Conservation (phyloP, 495 filamentous ascomycete genomes). For the Evernia prunastri region DNA sequence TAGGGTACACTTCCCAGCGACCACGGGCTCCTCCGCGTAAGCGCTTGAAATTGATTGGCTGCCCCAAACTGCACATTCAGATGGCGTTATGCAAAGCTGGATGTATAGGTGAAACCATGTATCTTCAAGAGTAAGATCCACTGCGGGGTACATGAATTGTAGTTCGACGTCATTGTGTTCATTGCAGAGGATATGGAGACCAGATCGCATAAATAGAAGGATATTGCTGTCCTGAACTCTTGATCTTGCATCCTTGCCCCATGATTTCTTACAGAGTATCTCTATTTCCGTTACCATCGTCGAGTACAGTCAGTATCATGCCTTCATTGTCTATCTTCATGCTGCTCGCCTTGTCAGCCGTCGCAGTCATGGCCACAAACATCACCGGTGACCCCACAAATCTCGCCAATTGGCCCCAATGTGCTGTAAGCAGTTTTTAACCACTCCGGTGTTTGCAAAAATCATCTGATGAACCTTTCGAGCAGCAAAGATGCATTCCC, state of each 20-base stretch:
- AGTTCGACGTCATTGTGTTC: neutral
- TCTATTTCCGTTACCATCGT: neutral
- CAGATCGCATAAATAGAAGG: neutral
- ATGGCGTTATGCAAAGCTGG: neutral
- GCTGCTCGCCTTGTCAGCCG: slow-evolving; percentile 1
- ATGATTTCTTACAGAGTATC: neutral
- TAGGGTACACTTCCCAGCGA: neutral
- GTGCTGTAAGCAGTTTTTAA: slow-evolving; percentile 2
- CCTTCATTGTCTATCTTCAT: slow-evolving; percentile 7
- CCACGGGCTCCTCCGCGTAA: neutral
- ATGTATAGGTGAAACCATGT: neutral
- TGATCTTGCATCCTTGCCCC: neutral
- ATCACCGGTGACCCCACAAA: slow-evolving; percentile 18
- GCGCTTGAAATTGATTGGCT: neutral
- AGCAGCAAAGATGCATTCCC: slow-evolving; percentile 4
- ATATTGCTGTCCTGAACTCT: too few relatives aligned
- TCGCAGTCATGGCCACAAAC: slow-evolving; percentile 4
- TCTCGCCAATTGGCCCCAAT: slow-evolving; percentile 15
- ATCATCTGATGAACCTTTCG: neutral
- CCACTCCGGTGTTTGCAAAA: neutral
- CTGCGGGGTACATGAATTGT: neutral
- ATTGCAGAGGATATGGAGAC: too few relatives aligned
- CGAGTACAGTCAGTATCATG: slow-evolving; percentile 33
- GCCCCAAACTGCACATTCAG: neutral
- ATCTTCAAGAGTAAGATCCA: neutral